phyloP scores from a whole-genome alignment of 345 rosid genomes.

The thale cress (Arabidopsis thaliana) region TAIR10.1 NC_003076.8:16804001-16804500 shows the following conservation, averaged over 20 bases:
- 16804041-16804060: constrained; percentile 78
- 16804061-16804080: constrained; percentile 64
- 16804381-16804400: constrained; percentile 59
- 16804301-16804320: constrained; percentile 68
- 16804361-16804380: constrained; percentile 41
- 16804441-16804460: constrained; percentile 51
- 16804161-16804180: not conserved
- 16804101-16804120: constrained; percentile 56
- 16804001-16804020: constrained; percentile 72
- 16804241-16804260: constrained; percentile 56
- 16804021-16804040: constrained; percentile 69
- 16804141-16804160: constrained; percentile 49
- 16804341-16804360: constrained; percentile 50
- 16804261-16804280: constrained; percentile 65
- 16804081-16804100: constrained; percentile 81
- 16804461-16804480: constrained; percentile 48
- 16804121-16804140: constrained; percentile 63
- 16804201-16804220: constrained; percentile 1
- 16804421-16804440: constrained; percentile 77
- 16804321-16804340: constrained; percentile 76
- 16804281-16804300: constrained; percentile 79
- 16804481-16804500: constrained; percentile 43
- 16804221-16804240: constrained; percentile 53
- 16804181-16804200: not conserved
- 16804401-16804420: constrained; percentile 65